These are phyloP conservation scores for Scedosporium minutisporum DNA, from an alignment of 2,329 filamentous ascomycete genomes.

Conservation along the genomic window DNA sequence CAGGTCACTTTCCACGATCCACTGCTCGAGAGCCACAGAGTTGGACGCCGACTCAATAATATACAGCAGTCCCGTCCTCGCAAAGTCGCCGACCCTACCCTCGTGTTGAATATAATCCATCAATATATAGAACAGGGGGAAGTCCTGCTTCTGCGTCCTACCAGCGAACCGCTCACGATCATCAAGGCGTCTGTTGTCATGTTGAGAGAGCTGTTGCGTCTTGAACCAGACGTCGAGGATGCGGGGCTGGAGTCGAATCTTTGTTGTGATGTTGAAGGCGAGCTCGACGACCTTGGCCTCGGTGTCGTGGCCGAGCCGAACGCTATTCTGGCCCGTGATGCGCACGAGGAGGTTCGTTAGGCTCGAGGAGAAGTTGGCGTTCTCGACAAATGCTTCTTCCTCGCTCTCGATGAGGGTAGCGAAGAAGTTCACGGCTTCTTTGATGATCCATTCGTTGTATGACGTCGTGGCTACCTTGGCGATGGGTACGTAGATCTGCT, in stretches of 20 bases:
- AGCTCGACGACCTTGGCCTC: constrained; percentile 87
- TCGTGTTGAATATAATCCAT: constrained; percentile 97
- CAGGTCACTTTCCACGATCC: constrained; percentile 94
- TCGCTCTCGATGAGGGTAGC: constrained; percentile 91
- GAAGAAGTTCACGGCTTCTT: constrained; percentile 77
- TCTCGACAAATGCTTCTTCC: constrained; percentile 89
- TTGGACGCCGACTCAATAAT: constrained; percentile 88
- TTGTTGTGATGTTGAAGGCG: constrained; percentile 91
- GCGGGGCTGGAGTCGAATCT: constrained; percentile 80
- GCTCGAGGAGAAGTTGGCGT: constrained; percentile 72
- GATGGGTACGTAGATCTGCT: constrained; percentile 82
- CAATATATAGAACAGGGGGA: constrained; percentile 88
- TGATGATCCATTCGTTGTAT: constrained; percentile 76
- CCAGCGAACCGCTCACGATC: constrained; percentile 76
- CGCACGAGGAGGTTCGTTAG: constrained; percentile 78
- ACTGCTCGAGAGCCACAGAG: constrained; percentile 76
- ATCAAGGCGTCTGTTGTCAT: constrained; percentile 29
- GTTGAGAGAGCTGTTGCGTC: constrained; percentile 16
- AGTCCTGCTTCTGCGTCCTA: constrained; percentile 80
- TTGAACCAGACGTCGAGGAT: constrained; percentile 91
- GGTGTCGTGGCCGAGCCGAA: constrained; percentile 67
- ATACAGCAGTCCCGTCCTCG: constrained; percentile 84
- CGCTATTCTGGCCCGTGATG: constrained; percentile 55
- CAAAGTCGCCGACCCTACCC: constrained; percentile 90
- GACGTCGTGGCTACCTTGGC: constrained; percentile 81